Evolutionary conservation across 768 basidiomycete species (phyloP).

Genomic region (Tylopilus subfusipes): DNA sequence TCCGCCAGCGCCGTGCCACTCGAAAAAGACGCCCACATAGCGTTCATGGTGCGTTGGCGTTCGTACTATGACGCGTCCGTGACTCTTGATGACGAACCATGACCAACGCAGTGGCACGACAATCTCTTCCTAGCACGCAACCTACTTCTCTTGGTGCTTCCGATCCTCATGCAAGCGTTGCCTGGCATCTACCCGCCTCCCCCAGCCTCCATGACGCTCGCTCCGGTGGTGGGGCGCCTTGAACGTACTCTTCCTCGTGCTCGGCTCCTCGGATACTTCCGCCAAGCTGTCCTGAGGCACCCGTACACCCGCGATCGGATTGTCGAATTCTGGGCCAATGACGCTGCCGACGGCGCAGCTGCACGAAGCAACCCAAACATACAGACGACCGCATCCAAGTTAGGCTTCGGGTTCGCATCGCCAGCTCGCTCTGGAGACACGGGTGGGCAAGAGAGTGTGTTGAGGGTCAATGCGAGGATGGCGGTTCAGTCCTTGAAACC

Average conservation of each 20-base stretch:
- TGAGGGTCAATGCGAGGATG: slow-evolving; percentile 27
- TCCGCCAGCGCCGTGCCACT: slow-evolving; percentile 48
- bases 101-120: slow-evolving; percentile 63
- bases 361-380: slow-evolving; percentile 49
- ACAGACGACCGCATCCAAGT: slow-evolving; percentile 41
- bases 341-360: slow-evolving; percentile 50
- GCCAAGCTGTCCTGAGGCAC: slow-evolving; percentile 54
- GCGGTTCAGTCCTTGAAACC: slow-evolving; percentile 27
- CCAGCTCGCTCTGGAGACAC: slow-evolving; percentile 5
- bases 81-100: background rate
- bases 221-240: slow-evolving; percentile 26
- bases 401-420: slow-evolving; percentile 40
- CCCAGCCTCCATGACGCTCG: slow-evolving; percentile 28
- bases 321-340: slow-evolving; percentile 53
- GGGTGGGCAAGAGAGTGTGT: slow-evolving; percentile 17
- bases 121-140: slow-evolving; percentile 51
- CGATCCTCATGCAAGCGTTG: slow-evolving; percentile 44
- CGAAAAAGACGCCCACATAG: slow-evolving; percentile 35
- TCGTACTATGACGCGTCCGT: background rate
- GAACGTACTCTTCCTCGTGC: slow-evolving; percentile 43
- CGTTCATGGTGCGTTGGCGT: slow-evolving; percentile 38
- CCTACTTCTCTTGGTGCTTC: slow-evolving; percentile 54
- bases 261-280: slow-evolving; percentile 54
- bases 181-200: slow-evolving; percentile 34
- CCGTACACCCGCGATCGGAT: slow-evolving; percentile 47